Evolutionary conservation across 2,329 filamentous ascomycete genomes (phyloP), one percentile per base, ranked within the genome.

Genomic region (Fusarium sambucinum): DNA sequence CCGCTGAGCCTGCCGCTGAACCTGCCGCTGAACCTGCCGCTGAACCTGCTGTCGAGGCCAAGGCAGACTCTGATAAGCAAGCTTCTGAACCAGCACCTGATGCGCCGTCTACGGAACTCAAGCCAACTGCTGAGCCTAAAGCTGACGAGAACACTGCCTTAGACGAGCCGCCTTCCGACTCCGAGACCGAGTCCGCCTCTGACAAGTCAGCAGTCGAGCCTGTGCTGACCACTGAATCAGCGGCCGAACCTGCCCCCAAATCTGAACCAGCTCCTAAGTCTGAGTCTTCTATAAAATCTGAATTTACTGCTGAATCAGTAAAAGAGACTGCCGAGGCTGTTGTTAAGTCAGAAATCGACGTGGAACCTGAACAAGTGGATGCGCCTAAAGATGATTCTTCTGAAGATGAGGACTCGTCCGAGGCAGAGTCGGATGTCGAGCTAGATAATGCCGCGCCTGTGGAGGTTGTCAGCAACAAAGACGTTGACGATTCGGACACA

Each of bases 291-390:
- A 40, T 50, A 21, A 37, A 55, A 23, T 14, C 45, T 21, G 47
- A 65, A 30, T 3, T n/a, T 32, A 6, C 50, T 44, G 11, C 30
- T 33, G 51, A 55, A 21, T 19, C 30, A 5, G n/a, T 19, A n/a
- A 21, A 69, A 38, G 60, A 58, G 23, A 38, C 27, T 21, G 14
- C 45, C 11, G 51, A 70, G 16, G 19, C 17, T 19, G 25, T 23
- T 23, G 13, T n/a, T 19, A 50, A 71, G n/a, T 25, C 38, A 35
- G 44, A 30, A 5, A 32, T 23, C 38, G 45, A 40, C 35, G 19
- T 32, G 9, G 47, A 59, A 27, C 21, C 47, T 25, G 48, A 50
- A 50, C 14, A 23, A 16, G 27, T 12, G 41, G 29, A 21, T 16
- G 45, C n/a, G 8, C 19, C 33, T 12, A 37, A 51, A 42, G 21